Base-by-base conservation (phyloP, 768 basidiomycete species). In the Myochromella boudieri region DNA sequence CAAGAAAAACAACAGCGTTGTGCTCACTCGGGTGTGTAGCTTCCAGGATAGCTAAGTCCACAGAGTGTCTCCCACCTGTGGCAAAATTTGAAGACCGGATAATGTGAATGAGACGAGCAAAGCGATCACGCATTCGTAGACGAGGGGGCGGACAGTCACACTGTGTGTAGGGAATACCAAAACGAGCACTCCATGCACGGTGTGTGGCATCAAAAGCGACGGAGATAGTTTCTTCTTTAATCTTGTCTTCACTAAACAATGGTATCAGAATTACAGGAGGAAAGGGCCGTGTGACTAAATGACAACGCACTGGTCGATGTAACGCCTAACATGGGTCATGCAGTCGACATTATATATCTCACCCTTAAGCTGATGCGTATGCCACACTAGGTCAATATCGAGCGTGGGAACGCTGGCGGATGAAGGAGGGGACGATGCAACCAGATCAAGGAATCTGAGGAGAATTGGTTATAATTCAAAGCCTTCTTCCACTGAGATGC, bases 321-420 rank as follows among this genome's bases (percentile, higher is more conserved):
- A 75, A 17, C 72, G 69, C 0, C 73, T 69, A 3, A 81, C 50
- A 41, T 68, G 70, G 11, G 41, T 61, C 48, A 61, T 60, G 33
- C 77, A 76, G 47, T 83, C 75, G 1, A 48, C 37, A 4, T 59
- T 55, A 54, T 87, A 87, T 29, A 67, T 64, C 1, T 45, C 48
- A 1, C 70, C 69, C 58, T 74, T 67, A 3, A 87, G 69, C 52
- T 87, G 85, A 47, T 88, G 85, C 0, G 84, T 84, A 52, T 90
- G 87, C 85, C 86, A 87, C 3, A 74, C 78, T 15, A 90, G 68
- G 51, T 88, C 87, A 27, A 89, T 85, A 50, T 87, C 85, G n/a
- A 88, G 60, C 1, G 84, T 85, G 9, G 83, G 81, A 2, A 82
- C 80, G 32, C 74, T 67, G n/a, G n/a, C n/a, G 59, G 78, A 73